Conservation (phyloP, 2,329 filamentous ascomycete genomes). For the Colletotrichum trifolii region DNA sequence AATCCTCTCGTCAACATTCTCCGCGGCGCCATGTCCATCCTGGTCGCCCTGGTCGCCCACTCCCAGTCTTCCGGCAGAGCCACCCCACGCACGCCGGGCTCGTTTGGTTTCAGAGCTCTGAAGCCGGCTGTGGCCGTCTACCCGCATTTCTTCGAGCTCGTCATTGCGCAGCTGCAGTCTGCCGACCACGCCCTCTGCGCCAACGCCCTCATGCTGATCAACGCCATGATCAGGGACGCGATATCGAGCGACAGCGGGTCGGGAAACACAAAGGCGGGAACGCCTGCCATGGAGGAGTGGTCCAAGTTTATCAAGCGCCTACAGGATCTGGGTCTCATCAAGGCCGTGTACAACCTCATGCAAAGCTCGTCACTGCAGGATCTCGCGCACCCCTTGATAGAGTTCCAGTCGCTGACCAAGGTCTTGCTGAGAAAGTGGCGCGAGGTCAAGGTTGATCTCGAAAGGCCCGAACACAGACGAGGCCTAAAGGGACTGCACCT, state of each 20-base stretch:
- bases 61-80: conserved; percentile 69
- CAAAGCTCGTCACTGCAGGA: conserved; percentile 93
- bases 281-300: conserved; percentile 76
- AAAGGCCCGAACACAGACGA: conserved; percentile 87
- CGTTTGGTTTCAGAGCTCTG: conserved; percentile 89
- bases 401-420: conserved; percentile 94
- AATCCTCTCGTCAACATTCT: conserved; percentile 98
- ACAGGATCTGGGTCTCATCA: conserved; percentile 92
- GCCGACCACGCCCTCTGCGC: conserved; percentile 96
- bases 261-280: conserved; percentile 42
- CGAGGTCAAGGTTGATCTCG: conserved; percentile 84
- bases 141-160: conserved; percentile 93
- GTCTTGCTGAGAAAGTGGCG: conserved; percentile 88
- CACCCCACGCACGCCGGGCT: conserved; percentile 59
- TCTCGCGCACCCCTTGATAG: conserved; percentile 86
- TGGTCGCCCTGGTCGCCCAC: conserved; percentile 92
- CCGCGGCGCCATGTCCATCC: conserved; percentile 94
- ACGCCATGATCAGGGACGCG: conserved; percentile 92
- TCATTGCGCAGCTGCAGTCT: conserved; percentile 90
- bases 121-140: conserved; percentile 92
- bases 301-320: conserved; percentile 93
- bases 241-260: conserved; percentile 77
- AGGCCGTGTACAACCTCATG: conserved; percentile 92
- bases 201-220: conserved; percentile 94
- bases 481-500: conserved; percentile 88